These are phyloP conservation scores for Sordariomycetes sp. DNA, from an alignment of 2,329 filamentous ascomycete species.

Conservation along the genomic window DNA sequence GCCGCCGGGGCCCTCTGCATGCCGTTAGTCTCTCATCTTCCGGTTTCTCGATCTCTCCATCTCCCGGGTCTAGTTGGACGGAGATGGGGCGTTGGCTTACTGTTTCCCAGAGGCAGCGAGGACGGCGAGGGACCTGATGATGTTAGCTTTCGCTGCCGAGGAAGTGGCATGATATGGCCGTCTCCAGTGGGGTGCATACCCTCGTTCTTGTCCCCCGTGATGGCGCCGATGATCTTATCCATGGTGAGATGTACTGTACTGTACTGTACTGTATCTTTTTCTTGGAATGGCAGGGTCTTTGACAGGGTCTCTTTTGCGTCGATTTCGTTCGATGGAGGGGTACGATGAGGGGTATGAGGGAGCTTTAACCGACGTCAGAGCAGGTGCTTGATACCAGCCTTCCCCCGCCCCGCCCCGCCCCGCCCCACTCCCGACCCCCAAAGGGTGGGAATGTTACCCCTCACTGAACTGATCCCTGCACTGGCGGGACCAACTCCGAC, in stretches of 20 bases:
- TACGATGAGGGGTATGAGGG: too few relatives aligned
- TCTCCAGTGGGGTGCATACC: background rate
- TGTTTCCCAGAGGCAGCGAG: background rate
- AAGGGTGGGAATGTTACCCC: too few relatives aligned
- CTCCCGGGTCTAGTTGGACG: background rate
- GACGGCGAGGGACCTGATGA: background rate
- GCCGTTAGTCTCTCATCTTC: background rate
- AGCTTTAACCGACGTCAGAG: too few relatives aligned
- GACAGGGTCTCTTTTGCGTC: too few relatives aligned
- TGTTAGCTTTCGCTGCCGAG: background rate
- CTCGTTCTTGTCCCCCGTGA: constrained; percentile 1
- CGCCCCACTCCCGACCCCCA: too few relatives aligned
- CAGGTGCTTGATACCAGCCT: too few relatives aligned
- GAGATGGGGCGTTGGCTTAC: background rate
- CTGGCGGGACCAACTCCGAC: too few relatives aligned
- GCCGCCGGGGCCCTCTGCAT: constrained; percentile 2
- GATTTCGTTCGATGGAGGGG: too few relatives aligned
- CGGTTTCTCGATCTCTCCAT: background rate
- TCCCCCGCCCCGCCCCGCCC: too few relatives aligned
- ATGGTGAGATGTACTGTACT: background rate
- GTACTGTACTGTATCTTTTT: background rate
- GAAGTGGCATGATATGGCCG: background rate
- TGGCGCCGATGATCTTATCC: constrained; percentile 2
- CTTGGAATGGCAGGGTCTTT: background rate
- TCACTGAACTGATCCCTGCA: too few relatives aligned